Evolutionary conservation across 2,329 filamentous ascomycete species (phyloP).

Genomic region (Onygena corvina): DNA sequence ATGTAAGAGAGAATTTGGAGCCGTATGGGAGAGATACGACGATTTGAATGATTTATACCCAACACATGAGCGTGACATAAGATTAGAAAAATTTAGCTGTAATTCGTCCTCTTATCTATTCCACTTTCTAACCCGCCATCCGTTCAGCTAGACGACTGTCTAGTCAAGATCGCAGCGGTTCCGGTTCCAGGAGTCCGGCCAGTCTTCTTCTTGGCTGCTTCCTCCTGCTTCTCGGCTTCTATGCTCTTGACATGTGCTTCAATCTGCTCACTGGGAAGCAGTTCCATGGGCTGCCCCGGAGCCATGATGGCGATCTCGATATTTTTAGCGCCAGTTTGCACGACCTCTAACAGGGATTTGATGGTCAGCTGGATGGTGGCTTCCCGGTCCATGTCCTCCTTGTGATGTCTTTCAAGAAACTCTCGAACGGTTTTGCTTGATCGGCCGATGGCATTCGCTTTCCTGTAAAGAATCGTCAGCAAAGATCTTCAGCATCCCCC

Average conservation of each 20-base stretch:
- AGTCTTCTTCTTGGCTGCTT: conserved; percentile 78
- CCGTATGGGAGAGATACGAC: neutral
- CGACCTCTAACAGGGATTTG: conserved; percentile 94
- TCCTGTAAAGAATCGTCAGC: conserved; percentile 47
- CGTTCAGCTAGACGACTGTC: conserved; percentile 29
- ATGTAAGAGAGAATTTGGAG: neutral
- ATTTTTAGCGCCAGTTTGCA: conserved; percentile 98
- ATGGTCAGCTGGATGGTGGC: conserved; percentile 93
- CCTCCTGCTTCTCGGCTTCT: conserved; percentile 98
- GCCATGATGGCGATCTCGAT: conserved; percentile 99
- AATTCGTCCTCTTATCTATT: neutral
- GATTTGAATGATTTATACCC: neutral
- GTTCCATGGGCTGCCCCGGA: conserved; percentile 79
- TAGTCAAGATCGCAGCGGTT: conserved; percentile 59
- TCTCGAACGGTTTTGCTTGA: conserved; percentile 98
- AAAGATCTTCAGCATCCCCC: conserved; percentile 10
- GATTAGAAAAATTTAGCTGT: neutral
- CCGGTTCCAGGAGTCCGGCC: conserved; percentile 39
- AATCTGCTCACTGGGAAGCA: conserved; percentile 90
- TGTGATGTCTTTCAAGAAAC: conserved; percentile 97
- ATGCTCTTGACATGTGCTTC: conserved; percentile 97
- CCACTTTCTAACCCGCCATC: conserved; percentile 16
- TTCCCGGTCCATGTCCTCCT: conserved; percentile 92
- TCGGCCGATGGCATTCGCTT: conserved; percentile 95
- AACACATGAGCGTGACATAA: neutral